Evolutionary conservation across 1,139 yeast species (phyloP).

Genomic region (Yamadazyma conglobata): DNA sequence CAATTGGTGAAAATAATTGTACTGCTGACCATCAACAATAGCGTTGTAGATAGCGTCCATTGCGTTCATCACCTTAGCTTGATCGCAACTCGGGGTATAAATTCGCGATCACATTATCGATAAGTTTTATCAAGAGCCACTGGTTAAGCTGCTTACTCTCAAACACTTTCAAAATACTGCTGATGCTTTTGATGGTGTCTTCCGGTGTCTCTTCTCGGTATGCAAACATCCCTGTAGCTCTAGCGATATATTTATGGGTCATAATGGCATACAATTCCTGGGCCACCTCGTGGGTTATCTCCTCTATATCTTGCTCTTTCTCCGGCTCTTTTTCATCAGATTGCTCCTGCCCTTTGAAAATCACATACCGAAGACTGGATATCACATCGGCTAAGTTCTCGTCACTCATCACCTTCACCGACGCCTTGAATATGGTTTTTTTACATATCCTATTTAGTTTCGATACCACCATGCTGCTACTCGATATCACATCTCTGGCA

Average conservation of each 20-base stretch:
- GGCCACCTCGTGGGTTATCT: constrained; percentile 15
- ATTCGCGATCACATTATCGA: constrained; percentile 29
- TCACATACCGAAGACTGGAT: constrained; percentile 16
- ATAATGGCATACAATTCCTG: constrained; percentile 15
- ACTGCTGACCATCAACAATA: too few relatives aligned
- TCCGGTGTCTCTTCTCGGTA: constrained; percentile 17
- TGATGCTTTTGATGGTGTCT: constrained; percentile 16
- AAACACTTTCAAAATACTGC: constrained; percentile 20
- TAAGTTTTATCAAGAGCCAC: constrained; percentile 25
- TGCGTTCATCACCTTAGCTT: too few relatives aligned
- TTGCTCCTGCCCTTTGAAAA: constrained; percentile 18
- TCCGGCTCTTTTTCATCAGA: constrained; percentile 7
- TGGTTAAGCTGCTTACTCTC: constrained; percentile 21
- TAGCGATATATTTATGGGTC: constrained; percentile 10
- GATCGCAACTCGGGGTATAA: constrained; percentile 30
- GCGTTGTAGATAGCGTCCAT: too few relatives aligned
- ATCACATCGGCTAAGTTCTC: constrained; percentile 19
- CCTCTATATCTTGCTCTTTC: constrained; percentile 7
- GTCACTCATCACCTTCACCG: constrained; percentile 16
- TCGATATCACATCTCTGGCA: constrained; percentile 12
- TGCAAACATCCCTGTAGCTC: constrained; percentile 8
- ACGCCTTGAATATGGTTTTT: constrained; percentile 15
- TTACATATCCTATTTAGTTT: constrained; percentile 19
- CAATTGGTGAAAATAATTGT: constrained; percentile 9
- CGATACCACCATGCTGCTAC: constrained; percentile 12